These are phyloP conservation scores for Sporothrix phasma DNA, from an alignment of 2,329 filamentous ascomycete species.

Conservation along the genomic window DNA sequence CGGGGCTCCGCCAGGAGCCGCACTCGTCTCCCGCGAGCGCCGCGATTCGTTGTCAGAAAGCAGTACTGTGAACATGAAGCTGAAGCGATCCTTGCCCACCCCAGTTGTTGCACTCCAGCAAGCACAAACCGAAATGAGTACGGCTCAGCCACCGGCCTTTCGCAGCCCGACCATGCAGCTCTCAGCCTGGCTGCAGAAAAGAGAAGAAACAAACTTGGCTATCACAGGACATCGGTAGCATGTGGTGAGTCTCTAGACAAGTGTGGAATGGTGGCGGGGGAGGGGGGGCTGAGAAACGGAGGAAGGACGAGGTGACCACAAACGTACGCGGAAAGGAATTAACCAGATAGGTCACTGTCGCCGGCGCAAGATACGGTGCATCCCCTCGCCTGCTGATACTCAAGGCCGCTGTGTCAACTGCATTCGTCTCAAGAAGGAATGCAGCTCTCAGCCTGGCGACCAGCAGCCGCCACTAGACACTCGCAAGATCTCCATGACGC, in stretches of 20 bases:
- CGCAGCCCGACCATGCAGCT: constrained; percentile 26
- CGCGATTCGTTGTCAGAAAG: constrained; percentile 30
- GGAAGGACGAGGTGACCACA: background rate
- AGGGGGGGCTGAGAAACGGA: background rate
- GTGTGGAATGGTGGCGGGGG: background rate
- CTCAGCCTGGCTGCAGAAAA: constrained; percentile 38
- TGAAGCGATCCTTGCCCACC: constrained; percentile 42
- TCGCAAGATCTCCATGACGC: constrained; percentile 33
- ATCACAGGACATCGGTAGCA: constrained; percentile 88
- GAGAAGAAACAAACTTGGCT: constrained; percentile 81
- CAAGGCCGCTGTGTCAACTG: constrained; percentile 82
- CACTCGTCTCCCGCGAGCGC: constrained; percentile 28
- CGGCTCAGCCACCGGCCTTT: constrained; percentile 20
- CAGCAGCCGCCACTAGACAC: constrained; percentile 50
- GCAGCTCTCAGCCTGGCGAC: constrained; percentile 84
- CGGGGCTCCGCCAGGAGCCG: constrained; percentile 23
- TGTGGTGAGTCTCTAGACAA: constrained; percentile 69
- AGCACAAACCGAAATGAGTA: constrained; percentile 19
- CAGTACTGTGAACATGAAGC: constrained; percentile 28
- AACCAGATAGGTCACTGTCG: constrained; percentile 67
- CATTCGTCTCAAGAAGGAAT: constrained; percentile 88
- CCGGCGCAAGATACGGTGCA: constrained; percentile 84
- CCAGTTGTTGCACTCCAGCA: constrained; percentile 34
- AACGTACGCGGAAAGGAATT: background rate
- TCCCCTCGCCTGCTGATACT: constrained; percentile 61